Evolutionary conservation across 1,139 yeast species (phyloP), one percentile per base, ranked within the genome.

Genomic region (Starmera stellimalicola): DNA sequence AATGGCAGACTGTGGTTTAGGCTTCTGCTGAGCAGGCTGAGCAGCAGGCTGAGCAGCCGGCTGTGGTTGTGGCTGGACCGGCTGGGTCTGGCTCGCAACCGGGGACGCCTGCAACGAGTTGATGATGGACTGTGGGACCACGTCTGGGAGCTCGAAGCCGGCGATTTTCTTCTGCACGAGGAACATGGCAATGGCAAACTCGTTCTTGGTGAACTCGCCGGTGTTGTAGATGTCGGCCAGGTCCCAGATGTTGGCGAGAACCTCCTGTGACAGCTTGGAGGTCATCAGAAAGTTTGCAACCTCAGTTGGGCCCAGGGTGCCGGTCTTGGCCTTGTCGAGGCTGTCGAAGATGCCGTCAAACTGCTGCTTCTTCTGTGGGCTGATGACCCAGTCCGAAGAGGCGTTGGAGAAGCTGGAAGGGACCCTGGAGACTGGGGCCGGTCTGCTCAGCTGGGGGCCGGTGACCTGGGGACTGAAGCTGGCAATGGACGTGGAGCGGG

Each of bases 111-210:
- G 60, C 54, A 12, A 17, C 17, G 30, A 17, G 10, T 20, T 16
- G 35, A 76, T 52, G 43, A 77, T 60, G 17, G 66, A 59, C 26
- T 69, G 70, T 4, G 84, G 83, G 30, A 76, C 70, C 8, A 74
- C 67, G 44, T 75, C 72, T 3, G 98, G 98, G 43, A 91, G 65
- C 18, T 70, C 74, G 29, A 68, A 67, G 14, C 97, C 97, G 3
- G 82, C 69, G 39, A 87, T 65, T 48, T 74, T 80, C 57, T 78
- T 84, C 57, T 87, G 94, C 10, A 91, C 93, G 47, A 91, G 70
- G 53, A 80, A 91, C 81, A 91, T 81, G 11, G 98, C 97, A 52
- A 91, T 81, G 3, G 94, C 77, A 57, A 93, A 91, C 55, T 91
- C 98, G 41, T 73, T 64, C 50, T 72, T 77, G 27, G 84, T 70